phyloP scores from a whole-genome alignment of 352 stramenopile genomes.

The Phytophthora aleatoria region DNA sequence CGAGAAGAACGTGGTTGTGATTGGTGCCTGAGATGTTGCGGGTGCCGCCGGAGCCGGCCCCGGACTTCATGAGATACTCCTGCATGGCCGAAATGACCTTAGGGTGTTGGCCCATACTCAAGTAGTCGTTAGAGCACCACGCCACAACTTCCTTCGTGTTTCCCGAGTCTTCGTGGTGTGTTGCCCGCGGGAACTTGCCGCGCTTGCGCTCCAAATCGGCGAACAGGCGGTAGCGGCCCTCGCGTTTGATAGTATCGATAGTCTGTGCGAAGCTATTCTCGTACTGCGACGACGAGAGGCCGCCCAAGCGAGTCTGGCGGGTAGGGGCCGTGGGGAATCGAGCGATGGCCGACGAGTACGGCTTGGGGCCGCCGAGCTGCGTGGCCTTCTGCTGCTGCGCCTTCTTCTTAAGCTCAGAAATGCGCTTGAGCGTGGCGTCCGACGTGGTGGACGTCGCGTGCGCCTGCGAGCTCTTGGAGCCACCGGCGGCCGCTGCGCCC shows the following conservation, averaged over 20 bases:
- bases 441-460: constrained; percentile 59
- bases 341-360: constrained; percentile 52
- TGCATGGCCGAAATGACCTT: constrained; percentile 88
- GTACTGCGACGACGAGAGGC: constrained; percentile 65
- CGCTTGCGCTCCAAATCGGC: constrained; percentile 87
- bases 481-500: constrained; percentile 52
- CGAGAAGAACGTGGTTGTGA: constrained; percentile 90
- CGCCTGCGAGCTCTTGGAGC: constrained; percentile 58
- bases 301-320: constrained; percentile 63
- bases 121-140: constrained; percentile 92
- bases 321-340: constrained; percentile 63
- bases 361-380: constrained; percentile 29
- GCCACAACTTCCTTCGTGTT: constrained; percentile 85
- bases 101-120: constrained; percentile 91
- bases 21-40: constrained; percentile 93
- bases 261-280: constrained; percentile 74
- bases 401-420: constrained; percentile 70
- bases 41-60: constrained; percentile 83
- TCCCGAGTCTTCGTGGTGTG: constrained; percentile 70
- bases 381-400: constrained; percentile 47
- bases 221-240: constrained; percentile 89
- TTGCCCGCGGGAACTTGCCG: constrained; percentile 81
- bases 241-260: constrained; percentile 83
- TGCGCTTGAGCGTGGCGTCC: constrained; percentile 74
- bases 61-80: constrained; percentile 79